phyloP scores from a whole-genome alignment of 2,329 filamentous ascomycete genomes.

The Leptographium galeiforme region DNA sequence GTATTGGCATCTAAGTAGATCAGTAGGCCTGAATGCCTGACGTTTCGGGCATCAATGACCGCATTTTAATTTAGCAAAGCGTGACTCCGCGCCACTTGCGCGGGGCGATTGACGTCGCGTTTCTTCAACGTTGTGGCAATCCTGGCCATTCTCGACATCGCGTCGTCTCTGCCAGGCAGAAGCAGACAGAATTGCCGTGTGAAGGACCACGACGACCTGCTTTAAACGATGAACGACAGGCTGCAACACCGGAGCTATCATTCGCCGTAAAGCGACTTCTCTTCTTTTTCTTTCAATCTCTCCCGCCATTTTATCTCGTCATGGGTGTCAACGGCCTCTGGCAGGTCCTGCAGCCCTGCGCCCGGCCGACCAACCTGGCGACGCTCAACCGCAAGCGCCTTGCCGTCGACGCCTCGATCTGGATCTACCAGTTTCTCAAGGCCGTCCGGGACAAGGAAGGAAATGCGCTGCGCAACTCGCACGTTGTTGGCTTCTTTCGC shows the following conservation, averaged over 20 bases:
- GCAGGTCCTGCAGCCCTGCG: conserved; percentile 90
- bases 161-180: too few relatives aligned
- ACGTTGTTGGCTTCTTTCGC: conserved; percentile 95
- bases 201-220: too few relatives aligned
- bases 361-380: conserved; percentile 88
- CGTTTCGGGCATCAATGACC: too few relatives aligned
- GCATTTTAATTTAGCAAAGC: not conserved
- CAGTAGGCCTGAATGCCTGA: too few relatives aligned
- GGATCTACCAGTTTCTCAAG: conserved; percentile 99
- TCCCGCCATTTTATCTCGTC: not conserved
- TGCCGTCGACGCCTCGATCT: conserved; percentile 95
- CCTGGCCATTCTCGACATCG: not conserved
- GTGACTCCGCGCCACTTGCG: conserved; percentile 11
- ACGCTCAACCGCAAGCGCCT: conserved; percentile 93
- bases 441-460: conserved; percentile 97
- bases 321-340: conserved; percentile 99
- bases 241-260: too few relatives aligned
- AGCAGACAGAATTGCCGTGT: not conserved
- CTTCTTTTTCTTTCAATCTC: not conserved
- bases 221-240: too few relatives aligned
- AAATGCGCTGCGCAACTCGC: conserved; percentile 88
- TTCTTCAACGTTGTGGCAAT: not conserved
- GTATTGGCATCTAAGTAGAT: too few relatives aligned
- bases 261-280: too few relatives aligned
- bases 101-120: not conserved